A percentile compares a stretch with the other conserved stretches of the same genome.
These are phyloP conservation scores for Orbilia javanica DNA, from an alignment of 2,329 filamentous ascomycete species.

Conservation along the genomic window DNA sequence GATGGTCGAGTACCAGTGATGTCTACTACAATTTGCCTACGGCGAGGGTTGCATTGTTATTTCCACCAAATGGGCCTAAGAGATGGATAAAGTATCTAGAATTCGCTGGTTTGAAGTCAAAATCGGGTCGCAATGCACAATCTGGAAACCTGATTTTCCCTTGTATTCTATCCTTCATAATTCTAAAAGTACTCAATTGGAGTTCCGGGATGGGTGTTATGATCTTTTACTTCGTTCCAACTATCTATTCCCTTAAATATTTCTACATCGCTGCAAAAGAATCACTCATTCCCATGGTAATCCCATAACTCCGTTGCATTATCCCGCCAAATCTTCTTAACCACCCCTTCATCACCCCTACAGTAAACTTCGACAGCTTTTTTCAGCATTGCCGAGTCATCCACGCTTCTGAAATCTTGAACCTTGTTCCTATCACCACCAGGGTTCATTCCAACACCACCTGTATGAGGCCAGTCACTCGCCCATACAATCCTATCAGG, in stretches of 20 bases:
- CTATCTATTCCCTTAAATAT: not conserved
- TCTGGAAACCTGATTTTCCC: too few relatives aligned
- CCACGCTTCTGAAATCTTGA: slow-evolving; percentile 60
- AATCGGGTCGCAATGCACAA: too few relatives aligned
- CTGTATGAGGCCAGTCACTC: slow-evolving; percentile 61
- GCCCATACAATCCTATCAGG: slow-evolving; percentile 61
- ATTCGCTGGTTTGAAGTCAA: too few relatives aligned
- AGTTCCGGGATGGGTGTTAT: not conserved
- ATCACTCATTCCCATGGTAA: slow-evolving; percentile 38
- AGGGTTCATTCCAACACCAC: slow-evolving; percentile 60
- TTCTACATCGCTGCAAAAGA: not conserved
- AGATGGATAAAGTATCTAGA: too few relatives aligned
- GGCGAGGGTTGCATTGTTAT: too few relatives aligned
- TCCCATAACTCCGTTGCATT: slow-evolving; percentile 61
- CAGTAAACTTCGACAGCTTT: slow-evolving; percentile 47
- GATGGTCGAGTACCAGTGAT: too few relatives aligned
- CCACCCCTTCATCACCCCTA: slow-evolving; percentile 57
- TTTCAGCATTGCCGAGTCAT: slow-evolving; percentile 54
- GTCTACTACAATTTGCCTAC: too few relatives aligned
- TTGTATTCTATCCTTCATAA: too few relatives aligned
- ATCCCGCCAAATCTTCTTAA: slow-evolving; percentile 60
- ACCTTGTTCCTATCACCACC: slow-evolving; percentile 57
- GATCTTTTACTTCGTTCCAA: not conserved
- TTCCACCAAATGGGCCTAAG: too few relatives aligned
- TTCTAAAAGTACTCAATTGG: too few relatives aligned